These are phyloP conservation scores for Apiospora hydei DNA, from an alignment of 2,329 filamentous ascomycete genomes.

Conservation along the genomic window DNA sequence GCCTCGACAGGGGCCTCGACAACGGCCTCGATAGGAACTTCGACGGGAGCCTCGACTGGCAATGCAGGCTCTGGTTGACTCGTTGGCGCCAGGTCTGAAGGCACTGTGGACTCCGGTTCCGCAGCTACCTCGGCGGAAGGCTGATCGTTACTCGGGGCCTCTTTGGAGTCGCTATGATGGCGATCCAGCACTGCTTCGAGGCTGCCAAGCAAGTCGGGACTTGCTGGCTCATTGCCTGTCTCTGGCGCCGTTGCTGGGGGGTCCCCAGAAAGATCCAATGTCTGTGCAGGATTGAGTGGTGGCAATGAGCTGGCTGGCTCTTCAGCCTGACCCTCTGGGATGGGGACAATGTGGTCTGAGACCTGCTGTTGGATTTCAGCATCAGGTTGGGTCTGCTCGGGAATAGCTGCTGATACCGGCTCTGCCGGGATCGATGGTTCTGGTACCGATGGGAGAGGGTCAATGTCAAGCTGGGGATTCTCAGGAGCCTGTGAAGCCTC, in stretches of 20 bases:
- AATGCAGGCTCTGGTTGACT: not conserved
- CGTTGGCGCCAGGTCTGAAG: not conserved
- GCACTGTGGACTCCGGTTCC: not conserved
- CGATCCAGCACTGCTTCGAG: constrained; percentile 54
- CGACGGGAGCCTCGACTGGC: not conserved
- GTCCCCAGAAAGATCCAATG: constrained; percentile 32
- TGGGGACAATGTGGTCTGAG: not conserved
- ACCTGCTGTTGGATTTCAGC: not conserved
- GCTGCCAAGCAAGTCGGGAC: constrained; percentile 54
- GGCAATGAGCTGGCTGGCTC: constrained; percentile 16
- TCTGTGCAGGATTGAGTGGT: constrained; percentile 25
- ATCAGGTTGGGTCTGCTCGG: constrained; percentile 9
- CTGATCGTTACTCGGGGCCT: constrained; percentile 20
- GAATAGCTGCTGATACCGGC: not conserved
- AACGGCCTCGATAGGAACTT: not conserved
- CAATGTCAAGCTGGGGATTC: not conserved
- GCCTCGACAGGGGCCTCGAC: not conserved
- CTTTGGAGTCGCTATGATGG: constrained; percentile 39
- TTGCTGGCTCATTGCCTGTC: constrained; percentile 42
- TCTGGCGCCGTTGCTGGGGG: constrained; percentile 23
- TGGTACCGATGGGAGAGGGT: not conserved
- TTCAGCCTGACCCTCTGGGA: not conserved
- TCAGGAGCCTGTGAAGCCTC: not conserved
- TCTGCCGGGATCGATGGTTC: not conserved
- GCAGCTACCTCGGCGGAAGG: not conserved